Conservation (phyloP, 108 stramenopile genomes). For the Discostella pseudostelligera region DNA sequence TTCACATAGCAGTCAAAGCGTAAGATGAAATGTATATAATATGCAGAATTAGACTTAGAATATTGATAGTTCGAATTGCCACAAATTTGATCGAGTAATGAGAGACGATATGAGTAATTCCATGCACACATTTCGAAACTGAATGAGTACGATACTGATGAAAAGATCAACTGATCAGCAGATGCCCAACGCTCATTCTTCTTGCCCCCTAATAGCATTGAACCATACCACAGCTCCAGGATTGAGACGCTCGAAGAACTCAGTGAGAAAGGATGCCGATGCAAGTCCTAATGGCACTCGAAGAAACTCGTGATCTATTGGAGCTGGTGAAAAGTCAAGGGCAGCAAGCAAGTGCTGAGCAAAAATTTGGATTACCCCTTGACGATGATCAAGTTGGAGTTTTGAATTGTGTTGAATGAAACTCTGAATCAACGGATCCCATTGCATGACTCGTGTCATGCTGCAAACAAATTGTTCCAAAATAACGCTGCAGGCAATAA, state of each 20-base stretch:
- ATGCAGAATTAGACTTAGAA: too few relatives aligned
- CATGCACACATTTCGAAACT: too few relatives aligned
- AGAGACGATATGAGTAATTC: too few relatives aligned
- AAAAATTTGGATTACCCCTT: conserved; percentile 3
- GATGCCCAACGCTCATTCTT: too few relatives aligned
- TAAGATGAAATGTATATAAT: too few relatives aligned
- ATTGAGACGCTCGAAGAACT: neutral
- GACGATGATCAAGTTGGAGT: conserved; percentile 7
- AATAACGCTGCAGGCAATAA: conserved; percentile 15
- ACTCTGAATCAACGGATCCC: conserved; percentile 22
- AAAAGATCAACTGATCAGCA: too few relatives aligned
- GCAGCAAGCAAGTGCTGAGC: conserved; percentile 22
- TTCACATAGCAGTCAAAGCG: too few relatives aligned
- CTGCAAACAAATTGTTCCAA: conserved; percentile 50
- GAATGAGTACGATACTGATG: too few relatives aligned
- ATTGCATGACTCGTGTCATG: conserved; percentile 33
- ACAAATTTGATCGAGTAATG: too few relatives aligned
- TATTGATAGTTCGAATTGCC: too few relatives aligned
- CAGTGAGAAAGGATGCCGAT: conserved; percentile 5
- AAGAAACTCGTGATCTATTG: conserved; percentile 13
- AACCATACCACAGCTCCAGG: conserved; percentile 1
- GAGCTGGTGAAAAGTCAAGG: conserved; percentile 23
- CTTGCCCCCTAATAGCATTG: too few relatives aligned
- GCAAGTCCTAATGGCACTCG: conserved; percentile 18
- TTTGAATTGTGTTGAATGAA: neutral